These are phyloP conservation scores for Trypanosoma platydactyli DNA, from an alignment of 208 protist genomes.

Conservation along the genomic window DNA sequence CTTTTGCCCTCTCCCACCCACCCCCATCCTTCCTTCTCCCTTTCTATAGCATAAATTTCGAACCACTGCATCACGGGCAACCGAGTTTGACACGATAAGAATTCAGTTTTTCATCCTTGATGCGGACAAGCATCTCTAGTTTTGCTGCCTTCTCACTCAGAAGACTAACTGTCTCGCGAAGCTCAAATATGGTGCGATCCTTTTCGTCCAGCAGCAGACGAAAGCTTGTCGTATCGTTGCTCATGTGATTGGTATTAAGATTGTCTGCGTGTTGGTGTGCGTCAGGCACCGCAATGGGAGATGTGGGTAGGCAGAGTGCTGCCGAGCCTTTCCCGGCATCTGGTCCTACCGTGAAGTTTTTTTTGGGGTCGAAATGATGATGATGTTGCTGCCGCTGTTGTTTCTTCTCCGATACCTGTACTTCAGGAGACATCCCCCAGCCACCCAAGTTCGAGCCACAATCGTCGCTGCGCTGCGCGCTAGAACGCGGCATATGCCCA, in stretches of 20 bases:
- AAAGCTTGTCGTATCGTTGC: conserved; percentile 29
- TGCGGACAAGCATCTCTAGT: conserved; percentile 93
- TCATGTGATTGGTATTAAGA: conserved; percentile 3
- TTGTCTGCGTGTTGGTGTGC: not conserved
- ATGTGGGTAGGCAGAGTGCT: not conserved
- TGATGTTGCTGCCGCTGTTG: not conserved
- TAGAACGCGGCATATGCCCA: not conserved
- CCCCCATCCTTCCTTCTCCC: not conserved
- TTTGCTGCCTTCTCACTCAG: conserved; percentile 93
- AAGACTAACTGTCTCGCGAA: conserved; percentile 88
- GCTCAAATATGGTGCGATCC: conserved; percentile 88
- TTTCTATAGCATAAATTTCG: not conserved
- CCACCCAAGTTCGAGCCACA: not conserved
- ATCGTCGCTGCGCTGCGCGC: not conserved
- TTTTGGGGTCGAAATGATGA: not conserved
- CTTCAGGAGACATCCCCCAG: not conserved
- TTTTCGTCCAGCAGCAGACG: conserved; percentile 83
- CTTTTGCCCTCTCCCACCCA: not conserved
- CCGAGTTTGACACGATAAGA: conserved; percentile 77
- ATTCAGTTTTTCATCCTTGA: conserved; percentile 96
- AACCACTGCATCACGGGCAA: conserved; percentile 11
- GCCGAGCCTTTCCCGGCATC: not conserved
- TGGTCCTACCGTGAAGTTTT: not conserved
- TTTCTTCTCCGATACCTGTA: not conserved
- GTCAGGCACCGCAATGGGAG: not conserved